phyloP scores from a whole-genome alignment of 2,329 filamentous ascomycete species.

The Fusarium equiseti region DNA sequence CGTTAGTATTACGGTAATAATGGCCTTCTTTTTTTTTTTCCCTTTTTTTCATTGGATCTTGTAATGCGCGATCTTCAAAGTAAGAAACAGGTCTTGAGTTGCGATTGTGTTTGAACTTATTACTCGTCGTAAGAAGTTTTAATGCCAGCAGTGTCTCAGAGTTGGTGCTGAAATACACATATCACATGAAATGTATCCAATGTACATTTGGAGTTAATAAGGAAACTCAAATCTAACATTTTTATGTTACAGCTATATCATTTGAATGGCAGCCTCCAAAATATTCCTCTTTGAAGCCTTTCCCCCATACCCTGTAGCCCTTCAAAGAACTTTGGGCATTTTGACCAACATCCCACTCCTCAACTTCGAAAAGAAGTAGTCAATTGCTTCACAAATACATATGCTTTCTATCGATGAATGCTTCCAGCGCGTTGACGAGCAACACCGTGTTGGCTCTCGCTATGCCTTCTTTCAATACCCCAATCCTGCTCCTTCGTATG shows the following conservation, averaged over 20 bases:
- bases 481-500: not conserved
- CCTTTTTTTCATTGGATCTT: not conserved
- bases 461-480: not conserved
- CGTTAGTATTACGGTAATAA: not conserved
- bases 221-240: not conserved
- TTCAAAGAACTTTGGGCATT: not conserved
- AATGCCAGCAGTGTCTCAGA: too few species aligned
- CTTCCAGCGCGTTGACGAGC: not conserved
- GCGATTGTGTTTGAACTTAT: too few species aligned
- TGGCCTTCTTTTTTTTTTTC: not conserved
- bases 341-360: rapidly evolving
- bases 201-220: not conserved
- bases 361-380: not conserved
- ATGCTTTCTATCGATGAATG: not conserved
- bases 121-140: too few species aligned
- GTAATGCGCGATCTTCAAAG: not conserved
- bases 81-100: not conserved
- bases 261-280: too few species aligned
- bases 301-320: not conserved
- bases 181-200: too few species aligned
- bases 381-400: not conserved
- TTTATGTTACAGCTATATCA: not conserved
- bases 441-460: not conserved
- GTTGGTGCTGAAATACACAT: too few species aligned
- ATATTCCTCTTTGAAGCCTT: not conserved